Conservation (phyloP, 2,329 filamentous ascomycete genomes). For the Colletotrichum tamarilloi region DNA sequence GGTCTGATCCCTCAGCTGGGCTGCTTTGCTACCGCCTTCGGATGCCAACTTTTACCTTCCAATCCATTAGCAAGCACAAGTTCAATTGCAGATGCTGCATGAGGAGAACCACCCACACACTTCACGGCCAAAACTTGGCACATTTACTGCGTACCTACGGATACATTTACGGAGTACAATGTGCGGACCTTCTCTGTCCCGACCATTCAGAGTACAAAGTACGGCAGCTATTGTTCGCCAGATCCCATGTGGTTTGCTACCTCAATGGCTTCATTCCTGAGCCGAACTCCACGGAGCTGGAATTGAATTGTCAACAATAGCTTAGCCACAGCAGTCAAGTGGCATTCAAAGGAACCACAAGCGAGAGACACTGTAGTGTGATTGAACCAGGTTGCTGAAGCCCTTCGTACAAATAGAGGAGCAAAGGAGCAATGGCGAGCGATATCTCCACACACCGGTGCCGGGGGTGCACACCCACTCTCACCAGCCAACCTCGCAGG, state of each 20-base stretch:
- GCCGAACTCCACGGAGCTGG: neutral
- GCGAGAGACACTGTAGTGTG: neutral
- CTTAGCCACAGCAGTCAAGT: neutral
- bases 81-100: neutral
- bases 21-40: conserved; percentile 4
- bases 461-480: neutral
- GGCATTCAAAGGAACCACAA: neutral
- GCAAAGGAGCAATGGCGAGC: neutral
- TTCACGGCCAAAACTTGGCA: neutral
- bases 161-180: neutral
- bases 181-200: neutral
- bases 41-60: too few relatives aligned
- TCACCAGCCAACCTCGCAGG: neutral
- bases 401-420: neutral
- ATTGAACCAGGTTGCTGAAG: neutral
- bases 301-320: neutral
- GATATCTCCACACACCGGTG: neutral
- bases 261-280: neutral
- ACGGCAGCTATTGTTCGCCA: neutral
- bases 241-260: neutral
- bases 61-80: neutral
- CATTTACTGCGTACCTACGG: too few relatives aligned
- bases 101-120: neutral
- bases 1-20: conserved; percentile 28
- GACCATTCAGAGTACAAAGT: neutral